phyloP scores from a whole-genome alignment of 371 early-diverging fungal genomes.

The Rozella allomycis region DNA sequence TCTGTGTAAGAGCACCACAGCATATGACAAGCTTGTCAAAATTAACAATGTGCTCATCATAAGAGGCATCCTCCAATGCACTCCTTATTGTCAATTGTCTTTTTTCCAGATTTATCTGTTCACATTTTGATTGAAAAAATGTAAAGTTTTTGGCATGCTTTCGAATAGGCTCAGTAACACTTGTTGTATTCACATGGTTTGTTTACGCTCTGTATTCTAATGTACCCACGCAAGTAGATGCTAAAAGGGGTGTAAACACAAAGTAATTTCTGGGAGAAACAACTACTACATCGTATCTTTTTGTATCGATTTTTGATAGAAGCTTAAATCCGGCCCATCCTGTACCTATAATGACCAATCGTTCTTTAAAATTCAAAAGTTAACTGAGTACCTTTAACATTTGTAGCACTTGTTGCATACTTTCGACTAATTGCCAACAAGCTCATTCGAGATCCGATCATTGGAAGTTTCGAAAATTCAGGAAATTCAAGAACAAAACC shows the following conservation, averaged over 20 bases:
- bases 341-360: constrained; percentile 41
- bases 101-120: constrained; percentile 40
- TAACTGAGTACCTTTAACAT: no score
- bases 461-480: no score
- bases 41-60: constrained; percentile 8
- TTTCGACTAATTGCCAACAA: no score
- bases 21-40: constrained; percentile 59
- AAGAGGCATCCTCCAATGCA: constrained; percentile 6
- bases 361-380: no score
- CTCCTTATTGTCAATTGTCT: constrained; percentile 1
- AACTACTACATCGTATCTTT: constrained; percentile 42
- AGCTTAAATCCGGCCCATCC: constrained; percentile 22
- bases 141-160: no score
- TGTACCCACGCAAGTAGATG: constrained; percentile 50
- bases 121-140: constrained; percentile 7
- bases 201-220: constrained; percentile 37
- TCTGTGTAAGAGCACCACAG: constrained; percentile 57
- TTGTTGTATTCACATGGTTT: background rate
- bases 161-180: constrained; percentile 1
- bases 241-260: constrained; percentile 56
- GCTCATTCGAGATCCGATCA: no score
- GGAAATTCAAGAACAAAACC: no score
- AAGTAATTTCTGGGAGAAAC: constrained; percentile 47
- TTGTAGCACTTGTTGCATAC: no score
- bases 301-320: constrained; percentile 35